phyloP scores from a whole-genome alignment of 208 protist genomes.

The Baffinella frigidus region DNA sequence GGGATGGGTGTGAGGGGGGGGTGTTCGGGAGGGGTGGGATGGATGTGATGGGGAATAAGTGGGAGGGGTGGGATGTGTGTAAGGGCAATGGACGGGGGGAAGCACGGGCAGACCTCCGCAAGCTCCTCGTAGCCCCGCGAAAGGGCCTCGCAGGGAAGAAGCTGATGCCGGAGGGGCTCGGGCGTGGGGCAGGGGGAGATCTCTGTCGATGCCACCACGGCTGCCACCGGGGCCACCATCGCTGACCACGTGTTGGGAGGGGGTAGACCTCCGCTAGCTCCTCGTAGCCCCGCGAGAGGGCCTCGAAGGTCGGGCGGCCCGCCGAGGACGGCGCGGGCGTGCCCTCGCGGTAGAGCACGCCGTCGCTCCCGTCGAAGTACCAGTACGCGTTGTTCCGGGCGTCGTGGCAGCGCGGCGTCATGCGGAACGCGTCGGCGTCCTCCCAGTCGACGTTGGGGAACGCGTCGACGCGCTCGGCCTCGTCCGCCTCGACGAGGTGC shows the following conservation, averaged over 20 bases:
- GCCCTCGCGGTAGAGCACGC: background rate
- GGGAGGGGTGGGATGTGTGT: no score
- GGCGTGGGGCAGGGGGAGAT: no score
- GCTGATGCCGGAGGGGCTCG: background rate
- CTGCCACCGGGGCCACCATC: no score
- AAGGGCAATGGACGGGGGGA: no score
- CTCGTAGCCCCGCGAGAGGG: background rate
- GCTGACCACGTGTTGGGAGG: no score
- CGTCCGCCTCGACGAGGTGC: background rate
- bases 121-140: background rate
- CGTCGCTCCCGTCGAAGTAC: conserved; percentile 4
- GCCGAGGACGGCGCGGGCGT: background rate
- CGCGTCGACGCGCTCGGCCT: background rate
- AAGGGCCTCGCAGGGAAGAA: background rate
- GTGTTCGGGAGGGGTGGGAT: no score
- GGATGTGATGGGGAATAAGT: no score
- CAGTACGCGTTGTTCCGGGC: conserved; percentile 9
- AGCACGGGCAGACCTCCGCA: no score
- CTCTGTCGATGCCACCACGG: no score
- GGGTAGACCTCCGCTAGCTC: no score
- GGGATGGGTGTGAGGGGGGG: no score
- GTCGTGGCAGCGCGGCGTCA: background rate
- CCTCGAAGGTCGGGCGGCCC: background rate
- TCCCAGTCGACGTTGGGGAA: conserved; percentile 27
- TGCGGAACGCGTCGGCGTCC: background rate